Evolutionary conservation across 345 rosid species (phyloP).

Genomic region (Geranium brycei): DNA sequence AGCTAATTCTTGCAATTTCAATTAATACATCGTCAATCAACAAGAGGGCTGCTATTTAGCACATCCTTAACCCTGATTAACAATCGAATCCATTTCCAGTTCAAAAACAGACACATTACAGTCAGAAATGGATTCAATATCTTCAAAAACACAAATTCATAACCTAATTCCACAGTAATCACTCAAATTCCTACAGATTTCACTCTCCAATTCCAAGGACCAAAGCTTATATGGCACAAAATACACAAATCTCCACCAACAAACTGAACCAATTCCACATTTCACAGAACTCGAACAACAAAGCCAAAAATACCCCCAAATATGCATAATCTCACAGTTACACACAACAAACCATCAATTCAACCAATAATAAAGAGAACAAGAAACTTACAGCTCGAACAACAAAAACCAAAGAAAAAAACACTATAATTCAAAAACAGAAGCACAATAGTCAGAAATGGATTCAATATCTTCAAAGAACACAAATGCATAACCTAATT

Average conservation of each 20-base stretch:
- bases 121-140: not conserved
- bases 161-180: not conserved
- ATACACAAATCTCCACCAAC: not conserved
- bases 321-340: not conserved
- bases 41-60: not conserved
- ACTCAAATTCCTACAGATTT: not conserved
- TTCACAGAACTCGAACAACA: not conserved
- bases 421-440: no score
- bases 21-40: no score
- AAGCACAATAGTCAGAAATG: no score
- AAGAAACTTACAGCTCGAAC: slow-evolving; percentile 55
- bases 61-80: not conserved
- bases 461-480: not conserved
- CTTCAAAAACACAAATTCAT: not conserved
- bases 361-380: not conserved
- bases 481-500: not conserved
- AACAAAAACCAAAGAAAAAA: no score
- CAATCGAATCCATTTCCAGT: no score
- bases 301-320: not conserved
- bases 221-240: not conserved
- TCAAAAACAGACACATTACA: no score
- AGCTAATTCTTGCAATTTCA: not conserved
- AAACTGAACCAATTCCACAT: not conserved
- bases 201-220: not conserved
- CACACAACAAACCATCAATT: not conserved